Evolutionary conservation across 495 filamentous ascomycete genomes (phyloP).

Genomic region (Hypoxylon intermedium): DNA sequence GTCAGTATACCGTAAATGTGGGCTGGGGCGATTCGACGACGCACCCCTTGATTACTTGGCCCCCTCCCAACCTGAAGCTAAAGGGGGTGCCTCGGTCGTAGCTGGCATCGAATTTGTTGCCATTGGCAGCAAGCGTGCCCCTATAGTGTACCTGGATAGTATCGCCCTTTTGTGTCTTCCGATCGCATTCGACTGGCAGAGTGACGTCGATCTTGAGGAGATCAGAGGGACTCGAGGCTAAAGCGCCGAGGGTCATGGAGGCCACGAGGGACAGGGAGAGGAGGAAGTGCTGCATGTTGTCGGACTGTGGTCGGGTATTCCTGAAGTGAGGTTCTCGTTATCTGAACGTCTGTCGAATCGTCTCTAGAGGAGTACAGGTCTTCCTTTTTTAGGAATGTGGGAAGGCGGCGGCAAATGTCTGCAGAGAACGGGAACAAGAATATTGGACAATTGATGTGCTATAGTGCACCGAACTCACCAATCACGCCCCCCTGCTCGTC

Average conservation of each 20-base stretch:
- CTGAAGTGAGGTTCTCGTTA: background rate
- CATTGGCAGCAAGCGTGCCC: constrained; percentile 71
- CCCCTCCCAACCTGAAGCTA: constrained; percentile 76
- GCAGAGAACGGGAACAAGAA: background rate
- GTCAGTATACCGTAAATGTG: constrained; percentile 27
- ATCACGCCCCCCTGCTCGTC: no score
- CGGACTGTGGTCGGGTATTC: background rate
- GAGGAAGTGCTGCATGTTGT: constrained; percentile 63
- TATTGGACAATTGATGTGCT: background rate
- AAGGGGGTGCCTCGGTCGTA: constrained; percentile 81
- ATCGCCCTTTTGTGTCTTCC: constrained; percentile 80
- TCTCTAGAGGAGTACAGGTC: background rate
- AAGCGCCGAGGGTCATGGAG: constrained; percentile 56
- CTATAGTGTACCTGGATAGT: constrained; percentile 85
- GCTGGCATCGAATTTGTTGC: constrained; percentile 66
- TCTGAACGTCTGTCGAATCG: background rate
- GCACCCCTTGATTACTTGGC: constrained; percentile 86
- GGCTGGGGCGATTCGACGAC: constrained; percentile 29
- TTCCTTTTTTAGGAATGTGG: background rate
- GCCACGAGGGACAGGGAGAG: constrained; percentile 63
- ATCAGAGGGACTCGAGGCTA: constrained; percentile 55
- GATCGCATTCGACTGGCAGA: constrained; percentile 67
- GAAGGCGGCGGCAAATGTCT: background rate
- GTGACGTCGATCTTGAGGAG: constrained; percentile 78
- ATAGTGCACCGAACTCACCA: no score